phyloP scores from a whole-genome alignment of 2,329 filamentous ascomycete genomes.

The Verticillium isaacii region DNA sequence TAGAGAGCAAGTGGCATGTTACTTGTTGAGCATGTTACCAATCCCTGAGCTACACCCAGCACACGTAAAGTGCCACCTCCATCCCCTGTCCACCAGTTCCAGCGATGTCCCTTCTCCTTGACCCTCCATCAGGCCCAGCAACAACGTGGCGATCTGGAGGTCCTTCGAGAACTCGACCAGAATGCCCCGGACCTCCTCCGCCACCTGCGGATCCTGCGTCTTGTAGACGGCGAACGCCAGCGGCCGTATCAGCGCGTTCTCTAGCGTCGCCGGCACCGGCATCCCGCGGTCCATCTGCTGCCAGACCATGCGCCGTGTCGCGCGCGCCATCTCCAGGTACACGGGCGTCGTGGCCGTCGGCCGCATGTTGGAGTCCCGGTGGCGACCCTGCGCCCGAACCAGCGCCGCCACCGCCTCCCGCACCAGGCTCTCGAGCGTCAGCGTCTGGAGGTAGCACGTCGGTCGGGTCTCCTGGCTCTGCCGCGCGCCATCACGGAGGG shows the following conservation, averaged over 20 bases:
- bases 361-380: conserved; percentile 2
- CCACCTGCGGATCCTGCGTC: conserved; percentile 2
- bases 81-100: conserved; percentile 1
- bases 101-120: background rate
- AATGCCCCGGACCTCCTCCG: background rate
- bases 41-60: conserved; percentile 2
- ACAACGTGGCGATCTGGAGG: background rate
- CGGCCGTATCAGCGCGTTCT: conserved; percentile 6
- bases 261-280: background rate
- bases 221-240: conserved; percentile 6
- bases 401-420: conserved; percentile 6
- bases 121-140: background rate
- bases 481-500: conserved; percentile 2
- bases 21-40: background rate
- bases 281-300: background rate
- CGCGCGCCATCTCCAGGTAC: conserved; percentile 3
- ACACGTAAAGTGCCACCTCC: conserved; percentile 5
- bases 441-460: conserved; percentile 3
- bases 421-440: conserved; percentile 7
- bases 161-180: conserved; percentile 1
- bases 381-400: background rate
- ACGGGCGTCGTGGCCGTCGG: conserved; percentile 3
- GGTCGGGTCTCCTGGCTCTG: background rate
- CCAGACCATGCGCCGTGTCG: background rate
- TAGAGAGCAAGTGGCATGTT: background rate